A percentile compares a stretch with the other conserved stretches of the same genome.
Evolutionary conservation across 495 filamentous ascomycete species (phyloP).

Genomic region (Tuber aestivum): DNA sequence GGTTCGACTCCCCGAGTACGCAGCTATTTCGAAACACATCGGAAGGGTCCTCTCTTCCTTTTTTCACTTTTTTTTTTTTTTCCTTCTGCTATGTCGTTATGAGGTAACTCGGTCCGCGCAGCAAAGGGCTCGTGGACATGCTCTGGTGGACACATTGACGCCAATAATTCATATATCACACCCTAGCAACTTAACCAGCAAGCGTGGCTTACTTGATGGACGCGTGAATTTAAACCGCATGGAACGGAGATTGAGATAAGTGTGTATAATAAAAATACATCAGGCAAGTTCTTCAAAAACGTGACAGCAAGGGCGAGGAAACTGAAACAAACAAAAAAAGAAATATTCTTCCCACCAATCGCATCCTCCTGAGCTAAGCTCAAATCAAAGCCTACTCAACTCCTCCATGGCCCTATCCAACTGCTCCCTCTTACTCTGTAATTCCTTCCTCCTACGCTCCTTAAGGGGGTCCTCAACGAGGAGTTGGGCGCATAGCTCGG

Average conservation of each 20-base stretch:
- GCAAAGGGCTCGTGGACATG: too few relatives aligned
- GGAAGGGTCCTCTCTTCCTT: neutral
- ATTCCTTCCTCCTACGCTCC: constrained; percentile 29
- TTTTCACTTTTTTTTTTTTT: constrained; percentile 1
- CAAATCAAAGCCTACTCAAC: constrained; percentile 23
- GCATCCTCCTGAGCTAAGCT: neutral
- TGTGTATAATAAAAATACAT: constrained; percentile 1
- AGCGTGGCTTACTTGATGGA: neutral
- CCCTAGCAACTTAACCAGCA: too few relatives aligned
- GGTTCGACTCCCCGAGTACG: constrained; percentile 42
- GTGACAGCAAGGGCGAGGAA: neutral
- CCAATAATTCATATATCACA: too few relatives aligned
- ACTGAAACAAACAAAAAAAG: neutral
- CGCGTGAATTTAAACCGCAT: neutral
- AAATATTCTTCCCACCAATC: neutral
- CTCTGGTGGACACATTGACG: too few relatives aligned
- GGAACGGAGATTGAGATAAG: neutral
- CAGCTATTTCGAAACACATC: neutral
- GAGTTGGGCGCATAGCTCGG: constrained; percentile 27
- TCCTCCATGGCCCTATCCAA: constrained; percentile 37
- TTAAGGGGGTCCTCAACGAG: constrained; percentile 39
- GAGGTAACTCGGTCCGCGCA: too few relatives aligned
- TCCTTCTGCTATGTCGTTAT: too few relatives aligned
- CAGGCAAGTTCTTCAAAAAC: neutral
- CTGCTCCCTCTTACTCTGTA: constrained; percentile 31